These are phyloP conservation scores for Arthrobotrys entomopaga DNA, from an alignment of 2,329 filamentous ascomycete species.

Conservation along the genomic window DNA sequence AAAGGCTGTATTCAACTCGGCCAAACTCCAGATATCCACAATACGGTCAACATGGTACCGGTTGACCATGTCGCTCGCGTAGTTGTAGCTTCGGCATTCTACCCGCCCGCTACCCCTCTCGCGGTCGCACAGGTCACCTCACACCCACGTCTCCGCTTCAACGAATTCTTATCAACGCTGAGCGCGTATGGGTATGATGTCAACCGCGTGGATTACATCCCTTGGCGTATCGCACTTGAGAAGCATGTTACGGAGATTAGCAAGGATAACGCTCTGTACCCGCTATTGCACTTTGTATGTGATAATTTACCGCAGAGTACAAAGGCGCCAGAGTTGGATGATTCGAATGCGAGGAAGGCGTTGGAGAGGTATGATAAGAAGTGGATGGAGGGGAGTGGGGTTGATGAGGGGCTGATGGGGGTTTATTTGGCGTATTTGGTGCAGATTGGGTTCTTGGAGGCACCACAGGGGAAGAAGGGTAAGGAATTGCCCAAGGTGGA, in stretches of 20 bases:
- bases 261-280: constrained; percentile 77
- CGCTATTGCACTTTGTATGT: constrained; percentile 78
- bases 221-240: constrained; percentile 76
- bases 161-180: constrained; percentile 77
- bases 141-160: constrained; percentile 80
- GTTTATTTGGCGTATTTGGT: constrained; percentile 73
- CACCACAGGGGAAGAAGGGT: constrained; percentile 62
- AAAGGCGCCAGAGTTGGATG: constrained; percentile 78
- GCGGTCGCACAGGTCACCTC: constrained; percentile 79
- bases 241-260: constrained; percentile 72
- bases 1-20: constrained; percentile 88
- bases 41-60: constrained; percentile 89
- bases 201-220: constrained; percentile 73
- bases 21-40: constrained; percentile 78
- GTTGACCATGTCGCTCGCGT: constrained; percentile 85
- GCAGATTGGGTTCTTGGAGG: constrained; percentile 71
- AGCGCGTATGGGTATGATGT: constrained; percentile 78
- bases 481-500: constrained; percentile 64
- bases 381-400: constrained; percentile 68
- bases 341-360: constrained; percentile 73
- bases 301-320: constrained; percentile 76
- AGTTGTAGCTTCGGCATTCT: constrained; percentile 77
- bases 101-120: constrained; percentile 68
- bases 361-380: constrained; percentile 71
- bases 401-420: constrained; percentile 72